Base-by-base conservation (phyloP, 1,284 basidiomycete genomes). In the Puccinia coronata region DNA sequence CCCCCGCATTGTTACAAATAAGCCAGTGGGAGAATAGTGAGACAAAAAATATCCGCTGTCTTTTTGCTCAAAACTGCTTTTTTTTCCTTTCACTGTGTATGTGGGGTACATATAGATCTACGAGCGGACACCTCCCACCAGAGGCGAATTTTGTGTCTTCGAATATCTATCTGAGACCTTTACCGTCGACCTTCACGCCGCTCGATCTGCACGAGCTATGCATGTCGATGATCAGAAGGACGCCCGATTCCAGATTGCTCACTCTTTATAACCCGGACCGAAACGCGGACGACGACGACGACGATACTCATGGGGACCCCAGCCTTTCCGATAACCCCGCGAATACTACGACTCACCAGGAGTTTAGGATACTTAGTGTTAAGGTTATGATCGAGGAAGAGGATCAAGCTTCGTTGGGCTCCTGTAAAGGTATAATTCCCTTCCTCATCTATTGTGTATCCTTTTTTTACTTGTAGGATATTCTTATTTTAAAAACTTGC, bases 371-470 rank as follows among this genome's bases (percentile, higher is more conserved):
- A 31, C 47, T 78, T 23, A 78, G 75, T 39, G 75, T 78, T 23
- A 78, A 78, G 51, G 75, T 78, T 41, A 78, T 78, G 75, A 34
- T 78, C 34, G 61, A 78, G 55, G 75, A 78, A 31, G 75, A 69
- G 25, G 61, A 67, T 39, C 61, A 61, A 41, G 39, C 41, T 31
- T 34, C 47, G 11, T 41, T 69, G 28, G 61, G 61, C 1, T 36
- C 47, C 34, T 78, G 75, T 55, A 78, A 78, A 69, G 75, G 75
- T 78, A 59, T n/a, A 39, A 8, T 36, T n/a, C 20, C 39, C 34
- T n/a, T n/a, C 18, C 34, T 20, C 61, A 36, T 9, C 6, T 8
- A 4, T 16, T 6, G 61, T 18, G 3, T 65, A 28, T 36, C 4
- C 20, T 36, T 61, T 61, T 36, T 36, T 25, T 23, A 16, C 59